Base-by-base conservation (phyloP, 331 rosid genomes). In the Quercus phellos region DNA sequence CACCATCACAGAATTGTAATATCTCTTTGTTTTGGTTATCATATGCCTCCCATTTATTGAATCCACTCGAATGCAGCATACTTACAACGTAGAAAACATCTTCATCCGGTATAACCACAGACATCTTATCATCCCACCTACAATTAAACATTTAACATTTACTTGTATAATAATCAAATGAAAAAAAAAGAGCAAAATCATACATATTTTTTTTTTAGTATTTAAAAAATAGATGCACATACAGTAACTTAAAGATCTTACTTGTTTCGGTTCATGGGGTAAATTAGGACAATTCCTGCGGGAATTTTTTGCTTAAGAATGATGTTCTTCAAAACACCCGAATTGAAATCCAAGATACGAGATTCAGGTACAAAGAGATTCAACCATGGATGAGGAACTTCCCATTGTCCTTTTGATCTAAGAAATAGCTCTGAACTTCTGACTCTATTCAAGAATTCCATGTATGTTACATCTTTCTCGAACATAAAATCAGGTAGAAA, bases 351-450 rank as follows among this genome's bases (percentile, higher is more conserved):
- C 0, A 63, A 69, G 6, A 94, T 87, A 68, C 79, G 80, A 58
- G 99, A 94, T 72, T 81, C 77, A 1, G 99, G 98, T 29, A 94
- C 74, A 68, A 94, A 91, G 27, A 94, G 74, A 82, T 94, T 90
- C 26, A 94, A 6, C 99, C 99, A 94, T 30, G 99, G 99, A 85
- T 94, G 99, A 58, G 98, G 87, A 11, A 88, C 63, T 0, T 92
- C 91, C 99, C 99, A 92, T 0, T 85, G 78, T 16, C 97, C 98
- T 58, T 81, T 68, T 21, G 83, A 9, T 29, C 84, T 79, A 17
- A 90, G 87, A 1, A 18, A 4, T 42, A 76, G 46, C 87, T 94
- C 97, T 27, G 82, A 93, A 1, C 4, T 0, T 14, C 55, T 89
- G 29, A 94, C 98, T 79, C 99, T 85, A 67, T 92, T 70, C 3